Evolutionary conservation across 2,329 filamentous ascomycete species (phyloP).

Genomic region (Rhynchosporium graminicola): DNA sequence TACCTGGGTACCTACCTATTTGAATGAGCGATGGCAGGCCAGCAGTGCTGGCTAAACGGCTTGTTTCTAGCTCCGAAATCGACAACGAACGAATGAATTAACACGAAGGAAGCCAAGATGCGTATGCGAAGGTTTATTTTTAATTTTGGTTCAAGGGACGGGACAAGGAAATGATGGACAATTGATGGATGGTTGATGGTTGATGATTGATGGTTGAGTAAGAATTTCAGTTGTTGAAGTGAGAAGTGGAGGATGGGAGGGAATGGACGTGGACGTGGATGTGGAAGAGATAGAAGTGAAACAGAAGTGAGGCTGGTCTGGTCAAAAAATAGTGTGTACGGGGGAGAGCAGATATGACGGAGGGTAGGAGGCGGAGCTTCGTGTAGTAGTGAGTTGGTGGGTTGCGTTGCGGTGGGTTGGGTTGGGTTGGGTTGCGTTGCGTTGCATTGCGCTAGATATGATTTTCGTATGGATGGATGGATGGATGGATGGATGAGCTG

Average conservation of each 20-base stretch:
- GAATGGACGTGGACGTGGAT: not conserved
- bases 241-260: conserved; percentile 5
- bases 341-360: conserved; percentile 6
- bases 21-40: conserved; percentile 1
- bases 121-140: conserved; percentile 3
- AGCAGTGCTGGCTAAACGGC: not conserved
- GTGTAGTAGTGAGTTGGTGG: no score
- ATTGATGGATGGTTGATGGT: conserved; percentile 7
- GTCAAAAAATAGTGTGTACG: no score
- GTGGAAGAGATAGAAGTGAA: not conserved
- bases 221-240: conserved; percentile 2
- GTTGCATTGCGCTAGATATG: not conserved
- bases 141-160: conserved; percentile 7
- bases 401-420: not conserved
- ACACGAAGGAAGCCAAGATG: not conserved
- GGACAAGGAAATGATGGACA: conserved; percentile 11
- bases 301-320: not conserved
- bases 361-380: not conserved
- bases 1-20: not conserved
- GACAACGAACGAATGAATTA: conserved; percentile 11
- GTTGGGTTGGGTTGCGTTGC: no score
- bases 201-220: conserved; percentile 13
- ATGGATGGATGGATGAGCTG: no score
- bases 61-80: conserved; percentile 1
- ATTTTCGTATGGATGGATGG: conserved; percentile 1